A percentile compares a stretch with the other conserved stretches of the same genome.
phyloP scores from a whole-genome alignment of 257 asterid species.

The Solanum sejunctum region DNA sequence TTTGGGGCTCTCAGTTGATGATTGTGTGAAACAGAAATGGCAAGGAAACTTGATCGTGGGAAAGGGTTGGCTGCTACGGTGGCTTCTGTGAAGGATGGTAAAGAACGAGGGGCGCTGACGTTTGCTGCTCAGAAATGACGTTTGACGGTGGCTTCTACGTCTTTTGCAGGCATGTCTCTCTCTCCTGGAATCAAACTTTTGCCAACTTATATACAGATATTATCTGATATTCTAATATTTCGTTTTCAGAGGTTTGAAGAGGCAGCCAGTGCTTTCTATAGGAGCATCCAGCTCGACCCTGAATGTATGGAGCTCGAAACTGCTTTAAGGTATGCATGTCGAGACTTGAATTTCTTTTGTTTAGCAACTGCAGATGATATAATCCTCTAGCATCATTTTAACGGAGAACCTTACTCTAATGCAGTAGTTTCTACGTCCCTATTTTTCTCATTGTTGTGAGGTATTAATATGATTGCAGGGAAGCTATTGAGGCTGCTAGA shows the following conservation, averaged over 20 bases:
- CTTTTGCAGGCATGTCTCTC: slow-evolving; percentile 43
- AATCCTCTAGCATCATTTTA: background rate
- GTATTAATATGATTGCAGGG: slow-evolving; percentile 31
- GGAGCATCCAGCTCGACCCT: slow-evolving; percentile 75
- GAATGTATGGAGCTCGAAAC: slow-evolving; percentile 70
- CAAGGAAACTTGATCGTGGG: slow-evolving; percentile 62
- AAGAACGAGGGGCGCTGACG: slow-evolving; percentile 81
- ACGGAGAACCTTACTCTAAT: background rate
- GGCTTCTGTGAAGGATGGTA: slow-evolving; percentile 76
- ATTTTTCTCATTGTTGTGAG: no score
- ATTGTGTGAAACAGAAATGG: slow-evolving; percentile 28
- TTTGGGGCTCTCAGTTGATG: background rate
- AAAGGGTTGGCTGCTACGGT: slow-evolving; percentile 57
- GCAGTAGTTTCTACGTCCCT: background rate
- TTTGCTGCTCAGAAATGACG: slow-evolving; percentile 93
- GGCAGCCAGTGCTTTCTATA: slow-evolving; percentile 86
- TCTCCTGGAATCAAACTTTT: background rate
- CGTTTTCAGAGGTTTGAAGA: slow-evolving; percentile 68
- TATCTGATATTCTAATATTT: background rate
- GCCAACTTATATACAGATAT: background rate
- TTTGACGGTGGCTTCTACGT: no score
- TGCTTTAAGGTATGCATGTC: slow-evolving; percentile 61
- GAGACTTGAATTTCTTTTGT: background rate
- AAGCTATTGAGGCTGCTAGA: slow-evolving; percentile 43
- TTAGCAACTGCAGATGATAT: background rate